Percentiles rank a stretch among this genome's conserved stretches.
These are phyloP conservation scores for Brassica nigra DNA, from an alignment of 345 rosid species.

Conservation along the genomic window DNA sequence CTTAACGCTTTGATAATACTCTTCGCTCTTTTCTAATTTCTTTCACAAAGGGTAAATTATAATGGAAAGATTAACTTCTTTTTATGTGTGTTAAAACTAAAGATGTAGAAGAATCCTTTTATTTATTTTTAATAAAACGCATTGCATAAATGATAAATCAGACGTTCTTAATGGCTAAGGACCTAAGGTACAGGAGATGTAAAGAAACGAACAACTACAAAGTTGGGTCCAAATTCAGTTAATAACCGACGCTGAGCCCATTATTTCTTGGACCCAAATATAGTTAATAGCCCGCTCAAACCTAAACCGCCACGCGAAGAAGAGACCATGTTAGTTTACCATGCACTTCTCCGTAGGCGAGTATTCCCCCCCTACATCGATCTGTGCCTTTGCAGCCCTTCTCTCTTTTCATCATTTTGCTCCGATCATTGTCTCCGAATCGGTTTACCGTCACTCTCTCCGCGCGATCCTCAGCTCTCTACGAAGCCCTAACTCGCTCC, in stretches of 20 bases:
- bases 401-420: constrained; percentile 19
- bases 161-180: constrained; percentile 20
- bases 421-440: constrained; percentile 33
- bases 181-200: neutral
- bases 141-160: neutral
- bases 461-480: neutral
- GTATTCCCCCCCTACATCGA: constrained; percentile 3
- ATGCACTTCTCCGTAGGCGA: constrained; percentile 7
- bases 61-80: neutral
- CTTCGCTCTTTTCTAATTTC: constrained; percentile 16
- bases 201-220: neutral
- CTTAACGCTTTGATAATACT: constrained; percentile 25
- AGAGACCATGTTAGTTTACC: constrained; percentile 1
- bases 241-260: constrained; percentile 14
- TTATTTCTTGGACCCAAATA: constrained; percentile 16
- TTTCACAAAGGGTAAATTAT: constrained; percentile 10
- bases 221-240: neutral
- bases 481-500: constrained; percentile 25
- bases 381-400: constrained; percentile 25
- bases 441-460: constrained; percentile 4
- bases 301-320: neutral
- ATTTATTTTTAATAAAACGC: neutral
- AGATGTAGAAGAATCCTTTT: neutral
- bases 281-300: neutral
- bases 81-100: neutral